Percentiles rank a stretch among this genome's conserved stretches.
Evolutionary conservation across 2,329 filamentous ascomycete genomes (phyloP).

Genomic region (Trematosphaeria pertusa): DNA sequence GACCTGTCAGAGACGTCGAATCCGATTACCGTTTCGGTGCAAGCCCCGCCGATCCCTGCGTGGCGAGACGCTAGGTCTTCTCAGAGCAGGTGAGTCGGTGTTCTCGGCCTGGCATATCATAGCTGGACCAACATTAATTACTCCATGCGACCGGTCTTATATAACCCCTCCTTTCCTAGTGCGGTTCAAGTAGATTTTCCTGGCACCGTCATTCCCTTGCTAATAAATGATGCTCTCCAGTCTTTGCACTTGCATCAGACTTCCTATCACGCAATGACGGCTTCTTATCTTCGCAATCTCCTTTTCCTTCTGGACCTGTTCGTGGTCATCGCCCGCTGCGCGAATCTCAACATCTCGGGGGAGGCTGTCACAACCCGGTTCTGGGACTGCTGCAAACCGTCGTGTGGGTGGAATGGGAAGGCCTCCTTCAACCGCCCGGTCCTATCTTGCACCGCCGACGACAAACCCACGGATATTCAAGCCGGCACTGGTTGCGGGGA

Average conservation of each 20-base stretch:
- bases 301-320: conserved; percentile 33
- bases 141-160: conserved; percentile 44
- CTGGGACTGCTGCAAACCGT: conserved; percentile 74
- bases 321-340: conserved; percentile 23
- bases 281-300: conserved; percentile 37
- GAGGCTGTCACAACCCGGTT: conserved; percentile 45
- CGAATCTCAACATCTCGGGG: conserved; percentile 36
- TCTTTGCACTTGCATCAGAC: conserved; percentile 36
- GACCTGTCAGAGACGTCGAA: conserved; percentile 27
- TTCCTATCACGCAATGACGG: conserved; percentile 43
- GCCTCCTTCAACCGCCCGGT: conserved; percentile 60
- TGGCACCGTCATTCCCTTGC: conserved; percentile 36
- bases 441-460: conserved; percentile 61
- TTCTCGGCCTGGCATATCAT: conserved; percentile 38
- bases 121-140: conserved; percentile 43
- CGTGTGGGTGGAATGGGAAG: conserved; percentile 67
- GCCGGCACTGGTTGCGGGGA: conserved; percentile 60
- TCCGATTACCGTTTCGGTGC: conserved; percentile 34
- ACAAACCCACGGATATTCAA: conserved; percentile 60
- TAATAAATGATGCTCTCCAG: conserved; percentile 41
- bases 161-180: conserved; percentile 38
- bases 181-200: conserved; percentile 45
- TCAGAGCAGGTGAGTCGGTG: conserved; percentile 35
- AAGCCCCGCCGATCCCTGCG: conserved; percentile 44
- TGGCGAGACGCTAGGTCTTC: conserved; percentile 34